phyloP scores from a whole-genome alignment of 1,139 yeast genomes.

The Pichia sp. region DNA sequence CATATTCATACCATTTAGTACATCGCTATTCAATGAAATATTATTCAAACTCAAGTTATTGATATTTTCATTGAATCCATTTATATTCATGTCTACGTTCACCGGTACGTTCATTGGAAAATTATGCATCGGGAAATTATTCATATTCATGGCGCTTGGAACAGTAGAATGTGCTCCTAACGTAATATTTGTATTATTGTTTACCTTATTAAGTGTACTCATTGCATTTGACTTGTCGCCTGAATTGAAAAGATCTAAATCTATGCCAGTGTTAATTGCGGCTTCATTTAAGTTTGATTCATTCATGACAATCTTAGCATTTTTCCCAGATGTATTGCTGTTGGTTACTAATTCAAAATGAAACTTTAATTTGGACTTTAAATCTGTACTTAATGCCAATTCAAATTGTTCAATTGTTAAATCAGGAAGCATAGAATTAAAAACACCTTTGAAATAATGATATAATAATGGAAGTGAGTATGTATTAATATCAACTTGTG shows the following conservation, averaged over 20 bases:
- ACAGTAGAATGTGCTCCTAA: neutral
- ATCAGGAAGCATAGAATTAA: conserved; percentile 14
- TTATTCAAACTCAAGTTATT: neutral
- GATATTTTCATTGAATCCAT: neutral
- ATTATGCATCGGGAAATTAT: neutral
- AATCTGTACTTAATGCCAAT: conserved; percentile 24
- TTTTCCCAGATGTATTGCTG: conserved; percentile 39
- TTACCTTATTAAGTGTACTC: neutral
- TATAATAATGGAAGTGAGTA: conserved; percentile 21
- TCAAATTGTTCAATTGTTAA: conserved; percentile 41
- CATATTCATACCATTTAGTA: neutral
- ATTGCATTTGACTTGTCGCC: neutral
- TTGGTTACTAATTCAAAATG: conserved; percentile 38
- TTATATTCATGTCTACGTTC: conserved; percentile 2
- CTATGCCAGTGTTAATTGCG: neutral
- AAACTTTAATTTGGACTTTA: conserved; percentile 30
- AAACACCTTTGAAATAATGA: conserved; percentile 20
- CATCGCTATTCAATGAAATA: neutral
- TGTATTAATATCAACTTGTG: conserved; percentile 14
- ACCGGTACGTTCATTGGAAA: neutral
- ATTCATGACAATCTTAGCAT: neutral
- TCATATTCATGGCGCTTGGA: neutral
- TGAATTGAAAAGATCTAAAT: neutral
- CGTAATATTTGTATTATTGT: neutral
- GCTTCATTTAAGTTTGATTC: neutral